These are phyloP conservation scores for Zizania latifolia DNA, from an alignment of 176 grass and related monocot species.

Conservation along the genomic window DNA sequence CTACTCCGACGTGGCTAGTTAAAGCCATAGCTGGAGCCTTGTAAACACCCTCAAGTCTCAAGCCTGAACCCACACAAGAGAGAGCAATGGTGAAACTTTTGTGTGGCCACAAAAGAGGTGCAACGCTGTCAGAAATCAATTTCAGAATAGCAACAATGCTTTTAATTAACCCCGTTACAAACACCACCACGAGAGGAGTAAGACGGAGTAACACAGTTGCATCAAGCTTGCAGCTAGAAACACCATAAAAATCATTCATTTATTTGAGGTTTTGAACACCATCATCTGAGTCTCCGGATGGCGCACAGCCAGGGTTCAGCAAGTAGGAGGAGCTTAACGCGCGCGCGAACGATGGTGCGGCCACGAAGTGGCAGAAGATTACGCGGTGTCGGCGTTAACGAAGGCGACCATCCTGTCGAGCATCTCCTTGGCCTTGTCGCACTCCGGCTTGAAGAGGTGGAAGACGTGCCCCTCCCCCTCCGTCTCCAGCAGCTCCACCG, in stretches of 20 bases:
- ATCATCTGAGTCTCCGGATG: no score
- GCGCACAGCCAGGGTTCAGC: not conserved
- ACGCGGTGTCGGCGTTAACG: slow-evolving; percentile 28
- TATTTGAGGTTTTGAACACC: not conserved
- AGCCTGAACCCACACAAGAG: no score
- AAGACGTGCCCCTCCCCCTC: slow-evolving; percentile 43
- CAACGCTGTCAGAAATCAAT: no score
- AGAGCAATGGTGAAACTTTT: no score
- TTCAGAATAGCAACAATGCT: no score
- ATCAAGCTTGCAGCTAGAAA: not conserved
- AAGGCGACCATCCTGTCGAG: slow-evolving; percentile 29
- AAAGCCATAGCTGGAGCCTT: no score
- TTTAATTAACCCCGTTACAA: no score
- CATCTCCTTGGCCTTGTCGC: slow-evolving; percentile 43
- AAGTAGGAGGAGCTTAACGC: not conserved
- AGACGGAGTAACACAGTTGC: no score
- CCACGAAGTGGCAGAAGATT: not conserved
- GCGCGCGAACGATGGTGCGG: not conserved
- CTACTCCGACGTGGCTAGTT: no score
- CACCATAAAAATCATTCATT: not conserved
- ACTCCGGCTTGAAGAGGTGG: slow-evolving; percentile 39
- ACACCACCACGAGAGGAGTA: no score
- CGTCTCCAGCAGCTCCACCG: slow-evolving; percentile 33
- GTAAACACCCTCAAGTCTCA: no score
- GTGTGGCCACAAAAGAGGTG: no score